Conservation (phyloP, 225 moss, liverwort and hornwort genomes). For the Asterella californica region DNA sequence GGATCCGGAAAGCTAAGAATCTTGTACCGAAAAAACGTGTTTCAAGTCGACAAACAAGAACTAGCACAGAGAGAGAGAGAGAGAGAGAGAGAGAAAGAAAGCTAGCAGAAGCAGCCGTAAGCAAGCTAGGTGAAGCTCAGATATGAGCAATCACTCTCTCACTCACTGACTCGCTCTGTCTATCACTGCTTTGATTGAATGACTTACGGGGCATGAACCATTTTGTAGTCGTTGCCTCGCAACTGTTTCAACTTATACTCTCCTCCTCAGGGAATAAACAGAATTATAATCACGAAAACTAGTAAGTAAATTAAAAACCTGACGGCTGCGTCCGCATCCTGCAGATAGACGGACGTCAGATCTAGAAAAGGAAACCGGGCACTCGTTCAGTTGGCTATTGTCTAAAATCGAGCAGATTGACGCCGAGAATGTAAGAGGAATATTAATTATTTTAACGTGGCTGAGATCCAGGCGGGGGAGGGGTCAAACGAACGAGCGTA, state of each 20-base stretch:
- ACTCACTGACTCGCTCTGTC: conserved; percentile 13
- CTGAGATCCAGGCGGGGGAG: neutral
- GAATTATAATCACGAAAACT: too few relatives aligned
- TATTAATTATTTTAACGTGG: neutral
- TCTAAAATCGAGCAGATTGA: conserved; percentile 2
- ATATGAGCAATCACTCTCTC: conserved; percentile 9
- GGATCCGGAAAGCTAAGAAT: neutral
- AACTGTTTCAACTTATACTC: neutral
- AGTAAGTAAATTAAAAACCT: neutral
- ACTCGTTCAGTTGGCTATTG: neutral
- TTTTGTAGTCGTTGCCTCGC: neutral
- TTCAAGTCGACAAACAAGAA: neutral
- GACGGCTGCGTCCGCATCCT: neutral
- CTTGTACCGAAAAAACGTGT: neutral
- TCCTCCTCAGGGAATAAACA: too few relatives aligned
- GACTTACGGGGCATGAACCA: neutral
- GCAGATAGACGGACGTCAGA: neutral
- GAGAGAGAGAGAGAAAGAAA: neutral
- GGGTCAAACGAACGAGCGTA: neutral
- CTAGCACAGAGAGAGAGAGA: neutral
- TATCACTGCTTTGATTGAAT: conserved; percentile 7
- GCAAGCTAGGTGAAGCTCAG: conserved; percentile 20
- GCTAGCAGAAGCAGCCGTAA: conserved; percentile 16
- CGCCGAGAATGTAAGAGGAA: neutral
- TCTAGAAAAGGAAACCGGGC: neutral